Evolutionary conservation across 2,329 filamentous ascomycete species (phyloP).

Genomic region (Diplocarpon mali): DNA sequence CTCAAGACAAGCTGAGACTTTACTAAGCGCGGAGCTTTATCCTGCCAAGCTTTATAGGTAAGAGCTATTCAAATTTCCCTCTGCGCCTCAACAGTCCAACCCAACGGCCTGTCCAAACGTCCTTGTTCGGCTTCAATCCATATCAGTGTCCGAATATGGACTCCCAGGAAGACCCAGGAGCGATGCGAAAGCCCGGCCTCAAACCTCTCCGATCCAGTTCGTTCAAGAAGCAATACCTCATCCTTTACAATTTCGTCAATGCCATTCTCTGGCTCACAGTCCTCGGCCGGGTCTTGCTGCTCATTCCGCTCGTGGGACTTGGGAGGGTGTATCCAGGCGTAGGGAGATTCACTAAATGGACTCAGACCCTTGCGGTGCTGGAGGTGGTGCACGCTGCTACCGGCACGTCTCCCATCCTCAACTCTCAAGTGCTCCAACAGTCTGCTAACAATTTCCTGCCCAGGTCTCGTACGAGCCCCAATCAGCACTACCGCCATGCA

Average conservation of each 20-base stretch:
- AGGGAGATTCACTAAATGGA: constrained; percentile 62
- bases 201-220: constrained; percentile 29
- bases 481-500: constrained; percentile 82
- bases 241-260: constrained; percentile 74
- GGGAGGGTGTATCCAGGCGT: constrained; percentile 48
- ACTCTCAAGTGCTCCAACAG: background rate
- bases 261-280: constrained; percentile 70
- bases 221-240: constrained; percentile 58
- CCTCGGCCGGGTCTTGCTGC: constrained; percentile 51
- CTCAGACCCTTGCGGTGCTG: constrained; percentile 72
- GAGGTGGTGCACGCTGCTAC: constrained; percentile 74
- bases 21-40: background rate
- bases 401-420: constrained; percentile 39
- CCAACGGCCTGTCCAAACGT: no score
- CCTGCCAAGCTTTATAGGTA: background rate
- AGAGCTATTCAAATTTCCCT: background rate
- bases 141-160: constrained; percentile 9
- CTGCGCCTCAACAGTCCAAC: background rate
- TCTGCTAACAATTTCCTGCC: constrained; percentile 9
- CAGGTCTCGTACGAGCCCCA: constrained; percentile 77
- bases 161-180: constrained; percentile 3
- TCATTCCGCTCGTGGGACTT: constrained; percentile 44
- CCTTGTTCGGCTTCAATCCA: background rate
- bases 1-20: background rate
- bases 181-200: constrained; percentile 13